Base-by-base conservation (phyloP, 2,329 filamentous ascomycete species). In the Paradendryphiella salina region DNA sequence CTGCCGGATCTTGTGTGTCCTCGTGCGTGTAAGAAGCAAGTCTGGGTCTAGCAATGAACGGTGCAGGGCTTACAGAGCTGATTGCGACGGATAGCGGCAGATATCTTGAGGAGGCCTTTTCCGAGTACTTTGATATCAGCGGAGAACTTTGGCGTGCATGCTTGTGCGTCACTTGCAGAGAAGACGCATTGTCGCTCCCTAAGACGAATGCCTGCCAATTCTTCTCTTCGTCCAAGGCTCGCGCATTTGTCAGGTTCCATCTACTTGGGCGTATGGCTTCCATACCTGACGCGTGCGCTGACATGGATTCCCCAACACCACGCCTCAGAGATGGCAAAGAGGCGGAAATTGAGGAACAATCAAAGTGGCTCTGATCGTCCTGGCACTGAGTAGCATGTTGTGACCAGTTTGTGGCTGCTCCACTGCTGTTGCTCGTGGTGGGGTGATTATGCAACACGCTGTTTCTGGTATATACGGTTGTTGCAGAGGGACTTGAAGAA, bases 121-220 rank as follows among this genome's bases (percentile, higher is more conserved):
- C 39, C 28, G 46, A 38, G 33, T 35, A 40, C 41, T 35, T 50
- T 44, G 42, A 40, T 31, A 45, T 26, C 26, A 43, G 13, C 21
- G 40, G 17, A 28, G 14, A 26, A 21, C 43, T 56, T 15, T 29
- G 28, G 6, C 45, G 31, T 18, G 39, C 23, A 35, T 39, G 28
- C 46, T 34, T 42, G 32, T 48, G 28, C 18, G 43, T 36, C 17
- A 33, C 46, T 20, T 54, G 47, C 23, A 55, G 48, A 15, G 49
- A 39, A 31, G 38, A 21, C 31, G 26, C 36, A 34, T 51, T 26
- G 21, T 63, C 60, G 33, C 57, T 60, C 15, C 61, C 66, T 36
- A 73, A 65, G 20, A 71, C 65, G 35, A 72, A 70, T 10, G 46
- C 60, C 56, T 53, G 67, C 72, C 72, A 74, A 28, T 70, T 46